A percentile compares a stretch with the other conserved stretches of the same genome.
phyloP scores from a whole-genome alignment of 2,329 filamentous ascomycete species.

The Fusarium ambrosium region DNA sequence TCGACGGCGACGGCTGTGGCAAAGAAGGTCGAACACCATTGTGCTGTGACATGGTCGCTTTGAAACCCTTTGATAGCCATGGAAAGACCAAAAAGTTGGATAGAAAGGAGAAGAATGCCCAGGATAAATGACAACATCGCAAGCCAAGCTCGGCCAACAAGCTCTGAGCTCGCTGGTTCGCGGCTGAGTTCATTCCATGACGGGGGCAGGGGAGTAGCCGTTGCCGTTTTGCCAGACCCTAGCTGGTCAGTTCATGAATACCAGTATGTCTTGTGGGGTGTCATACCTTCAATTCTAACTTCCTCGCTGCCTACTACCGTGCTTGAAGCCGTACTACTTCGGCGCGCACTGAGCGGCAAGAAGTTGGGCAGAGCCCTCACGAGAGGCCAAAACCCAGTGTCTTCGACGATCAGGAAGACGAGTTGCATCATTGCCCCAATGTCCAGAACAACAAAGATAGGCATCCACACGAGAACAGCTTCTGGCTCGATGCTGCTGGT shows the following conservation, averaged over 20 bases:
- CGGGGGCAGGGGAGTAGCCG: not conserved
- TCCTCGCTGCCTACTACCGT: not conserved
- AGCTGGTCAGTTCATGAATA: not conserved
- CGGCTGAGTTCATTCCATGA: not conserved
- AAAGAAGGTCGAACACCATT: constrained; percentile 10
- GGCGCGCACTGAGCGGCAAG: not conserved
- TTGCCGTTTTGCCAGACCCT: not conserved
- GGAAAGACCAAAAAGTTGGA: constrained; percentile 6
- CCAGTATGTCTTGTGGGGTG: too few relatives aligned
- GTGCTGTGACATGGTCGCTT: not conserved
- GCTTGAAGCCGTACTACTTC: not conserved
- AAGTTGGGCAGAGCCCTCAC: not conserved
- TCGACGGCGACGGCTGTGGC: not conserved
- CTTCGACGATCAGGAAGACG: constrained; percentile 1
- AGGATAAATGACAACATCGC: not conserved
- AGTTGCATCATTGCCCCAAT: constrained; percentile 13
- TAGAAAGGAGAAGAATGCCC: not conserved
- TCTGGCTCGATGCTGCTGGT: constrained; percentile 6
- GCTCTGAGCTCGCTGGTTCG: not conserved
- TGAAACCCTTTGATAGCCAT: not conserved
- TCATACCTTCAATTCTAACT: not conserved
- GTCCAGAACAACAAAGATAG: constrained; percentile 8
- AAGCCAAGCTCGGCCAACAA: constrained; percentile 8
- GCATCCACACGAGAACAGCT: constrained; percentile 11
- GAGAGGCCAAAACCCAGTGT: not conserved